phyloP scores from a whole-genome alignment of 2,329 filamentous ascomycete species.

The Fusarium euwallaceae region DNA sequence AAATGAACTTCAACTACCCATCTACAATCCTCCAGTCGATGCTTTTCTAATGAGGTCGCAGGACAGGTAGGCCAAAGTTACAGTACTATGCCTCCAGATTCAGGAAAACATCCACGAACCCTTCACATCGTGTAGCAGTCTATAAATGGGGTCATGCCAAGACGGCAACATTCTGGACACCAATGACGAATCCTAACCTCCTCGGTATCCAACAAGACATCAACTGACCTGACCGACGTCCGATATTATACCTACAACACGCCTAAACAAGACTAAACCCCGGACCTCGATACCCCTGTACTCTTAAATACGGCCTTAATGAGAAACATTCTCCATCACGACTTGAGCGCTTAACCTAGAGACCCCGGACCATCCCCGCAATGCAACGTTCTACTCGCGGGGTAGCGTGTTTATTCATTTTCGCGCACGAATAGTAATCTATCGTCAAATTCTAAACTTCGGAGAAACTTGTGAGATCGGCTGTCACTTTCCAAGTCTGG shows the following conservation, averaged over 20 bases:
- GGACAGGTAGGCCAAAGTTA: background rate
- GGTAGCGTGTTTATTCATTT: background rate
- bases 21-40: background rate
- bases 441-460: background rate
- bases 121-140: background rate
- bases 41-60: background rate
- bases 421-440: constrained; percentile 29
- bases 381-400: constrained; percentile 12
- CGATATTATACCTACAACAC: background rate
- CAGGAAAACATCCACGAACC: background rate
- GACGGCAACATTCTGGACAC: background rate
- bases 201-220: background rate
- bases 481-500: background rate
- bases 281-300: background rate
- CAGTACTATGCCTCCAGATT: background rate
- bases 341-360: background rate
- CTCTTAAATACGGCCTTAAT: background rate
- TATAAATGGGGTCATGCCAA: background rate
- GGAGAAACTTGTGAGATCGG: background rate
- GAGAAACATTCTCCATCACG: background rate
- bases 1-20: background rate
- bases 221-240: background rate
- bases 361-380: background rate
- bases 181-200: background rate
- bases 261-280: background rate